A percentile compares a stretch with the other conserved stretches of the same genome.
Evolutionary conservation across 1,139 yeast genomes (phyloP).

Genomic region (Saccharomyces hybrid): DNA sequence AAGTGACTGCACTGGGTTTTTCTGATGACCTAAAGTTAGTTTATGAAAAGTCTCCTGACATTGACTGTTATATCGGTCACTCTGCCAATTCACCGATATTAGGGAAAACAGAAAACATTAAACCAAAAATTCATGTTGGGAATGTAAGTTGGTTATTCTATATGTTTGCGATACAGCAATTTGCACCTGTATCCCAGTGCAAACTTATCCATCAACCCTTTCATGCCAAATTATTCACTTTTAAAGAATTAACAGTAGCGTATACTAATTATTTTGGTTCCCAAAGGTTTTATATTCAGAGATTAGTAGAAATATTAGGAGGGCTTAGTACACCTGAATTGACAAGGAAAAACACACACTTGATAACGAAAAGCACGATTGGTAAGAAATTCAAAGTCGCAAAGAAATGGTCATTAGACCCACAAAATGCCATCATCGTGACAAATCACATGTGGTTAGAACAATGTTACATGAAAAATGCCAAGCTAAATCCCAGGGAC

Average conservation of each 20-base stretch:
- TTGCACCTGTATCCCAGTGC: conserved; percentile 20
- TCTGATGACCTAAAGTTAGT: too few relatives aligned
- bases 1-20: conserved; percentile 30
- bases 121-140: conserved; percentile 41
- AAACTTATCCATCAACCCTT: conserved; percentile 32
- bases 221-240: conserved; percentile 47
- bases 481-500: conserved; percentile 11
- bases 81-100: conserved; percentile 45
- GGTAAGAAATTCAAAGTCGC: conserved; percentile 80
- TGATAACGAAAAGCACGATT: conserved; percentile 57
- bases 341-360: conserved; percentile 58
- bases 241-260: conserved; percentile 46
- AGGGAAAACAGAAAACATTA: conserved; percentile 7
- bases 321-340: conserved; percentile 70
- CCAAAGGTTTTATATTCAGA: conserved; percentile 63
- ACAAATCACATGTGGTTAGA: conserved; percentile 84
- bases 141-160: conserved; percentile 69
- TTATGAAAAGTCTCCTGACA: too few relatives aligned
- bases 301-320: conserved; percentile 62
- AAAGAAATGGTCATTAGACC: conserved; percentile 47
- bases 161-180: conserved; percentile 48
- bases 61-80: conserved; percentile 61
- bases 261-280: conserved; percentile 83
- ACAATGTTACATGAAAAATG: conserved; percentile 37
- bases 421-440: conserved; percentile 36